Conservation (phyloP, 345 rosid genomes). For the Rhodamnia argentea region DNA sequence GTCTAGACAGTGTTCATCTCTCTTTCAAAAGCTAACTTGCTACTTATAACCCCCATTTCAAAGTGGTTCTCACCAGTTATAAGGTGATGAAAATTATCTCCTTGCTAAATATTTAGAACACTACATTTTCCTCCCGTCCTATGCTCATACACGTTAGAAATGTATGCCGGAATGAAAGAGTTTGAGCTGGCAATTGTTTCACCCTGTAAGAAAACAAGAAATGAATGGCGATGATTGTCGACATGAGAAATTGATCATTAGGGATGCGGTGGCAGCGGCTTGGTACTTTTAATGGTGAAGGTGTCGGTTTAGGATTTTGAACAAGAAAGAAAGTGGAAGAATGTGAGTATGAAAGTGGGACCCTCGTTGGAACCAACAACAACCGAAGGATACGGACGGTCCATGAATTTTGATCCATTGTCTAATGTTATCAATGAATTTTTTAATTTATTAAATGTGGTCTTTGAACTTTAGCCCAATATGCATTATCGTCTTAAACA, state of each 20-base stretch:
- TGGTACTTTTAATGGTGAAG: background rate
- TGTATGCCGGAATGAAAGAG: background rate
- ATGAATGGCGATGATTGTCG: background rate
- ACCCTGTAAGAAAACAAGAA: background rate
- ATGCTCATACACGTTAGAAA: background rate
- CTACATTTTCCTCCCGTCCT: background rate
- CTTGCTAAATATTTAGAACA: background rate
- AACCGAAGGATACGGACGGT: rapidly evolving
- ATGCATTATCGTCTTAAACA: background rate
- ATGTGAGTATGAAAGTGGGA: background rate
- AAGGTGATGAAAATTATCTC: background rate
- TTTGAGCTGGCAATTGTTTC: background rate
- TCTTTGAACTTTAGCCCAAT: background rate
- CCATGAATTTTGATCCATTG: background rate
- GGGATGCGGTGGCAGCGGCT: background rate
- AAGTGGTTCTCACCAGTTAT: background rate
- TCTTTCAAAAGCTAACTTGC: background rate
- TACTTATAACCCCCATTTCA: background rate
- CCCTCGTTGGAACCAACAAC: background rate
- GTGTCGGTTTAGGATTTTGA: background rate
- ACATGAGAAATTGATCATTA: background rate
- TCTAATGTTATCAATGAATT: background rate
- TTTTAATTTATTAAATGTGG: background rate
- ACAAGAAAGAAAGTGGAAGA: background rate
- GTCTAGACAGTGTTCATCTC: background rate